Evolutionary conservation across 2,329 filamentous ascomycete species (phyloP).

Genomic region (Epicoccum sorghinum): DNA sequence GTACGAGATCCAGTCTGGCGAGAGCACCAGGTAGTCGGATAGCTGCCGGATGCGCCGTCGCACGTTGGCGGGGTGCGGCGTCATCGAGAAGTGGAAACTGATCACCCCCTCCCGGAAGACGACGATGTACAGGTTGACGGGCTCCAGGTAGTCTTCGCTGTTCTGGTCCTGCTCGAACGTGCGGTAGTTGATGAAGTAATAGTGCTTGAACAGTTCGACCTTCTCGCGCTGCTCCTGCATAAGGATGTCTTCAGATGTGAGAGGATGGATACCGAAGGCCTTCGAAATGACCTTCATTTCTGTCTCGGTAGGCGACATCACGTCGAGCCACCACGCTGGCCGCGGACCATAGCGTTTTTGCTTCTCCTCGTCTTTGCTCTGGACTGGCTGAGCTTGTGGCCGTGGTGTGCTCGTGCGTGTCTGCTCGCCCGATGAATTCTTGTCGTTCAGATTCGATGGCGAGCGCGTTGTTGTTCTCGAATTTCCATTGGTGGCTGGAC

Average conservation of each 20-base stretch:
- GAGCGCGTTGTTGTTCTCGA: conserved; percentile 36
- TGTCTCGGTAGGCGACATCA: conserved; percentile 85
- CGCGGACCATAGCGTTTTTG: conserved; percentile 69
- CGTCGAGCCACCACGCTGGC: conserved; percentile 96
- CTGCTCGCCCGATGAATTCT: conserved; percentile 46
- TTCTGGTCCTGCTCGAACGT: conserved; percentile 94
- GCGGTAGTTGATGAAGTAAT: conserved; percentile 98
- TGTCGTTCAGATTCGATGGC: conserved; percentile 36
- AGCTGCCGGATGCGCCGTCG: conserved; percentile 90
- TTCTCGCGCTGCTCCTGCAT: conserved; percentile 97
- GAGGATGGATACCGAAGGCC: conserved; percentile 91
- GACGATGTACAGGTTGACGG: conserved; percentile 96
- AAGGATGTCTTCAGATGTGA: conserved; percentile 96
- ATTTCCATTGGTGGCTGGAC: conserved; percentile 31
- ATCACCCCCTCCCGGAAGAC: conserved; percentile 96
- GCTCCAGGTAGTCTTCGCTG: conserved; percentile 89
- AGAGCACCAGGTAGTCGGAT: conserved; percentile 89
- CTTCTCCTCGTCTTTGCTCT: conserved; percentile 25
- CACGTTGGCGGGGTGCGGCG: conserved; percentile 94
- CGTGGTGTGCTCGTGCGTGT: conserved; percentile 60
- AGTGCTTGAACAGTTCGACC: conserved; percentile 94
- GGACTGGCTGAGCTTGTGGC: conserved; percentile 48
- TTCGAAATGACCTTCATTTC: conserved; percentile 96
- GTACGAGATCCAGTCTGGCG: conserved; percentile 97
- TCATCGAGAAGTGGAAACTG: conserved; percentile 96